Conservation (phyloP, 2,329 filamentous ascomycete genomes). For the Fusarium humuli region DNA sequence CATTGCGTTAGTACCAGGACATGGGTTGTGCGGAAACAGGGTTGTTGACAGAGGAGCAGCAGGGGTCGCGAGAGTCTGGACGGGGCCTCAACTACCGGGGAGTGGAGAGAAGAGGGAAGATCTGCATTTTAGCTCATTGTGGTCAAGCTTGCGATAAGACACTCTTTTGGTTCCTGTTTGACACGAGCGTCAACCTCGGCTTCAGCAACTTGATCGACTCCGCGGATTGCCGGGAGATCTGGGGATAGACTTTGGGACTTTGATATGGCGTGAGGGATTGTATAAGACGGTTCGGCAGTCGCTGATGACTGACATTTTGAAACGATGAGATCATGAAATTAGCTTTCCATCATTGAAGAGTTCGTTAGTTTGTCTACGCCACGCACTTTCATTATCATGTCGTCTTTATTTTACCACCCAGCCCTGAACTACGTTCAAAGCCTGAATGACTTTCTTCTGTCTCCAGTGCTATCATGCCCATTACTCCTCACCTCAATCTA, state of each 20-base stretch:
- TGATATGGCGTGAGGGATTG: background rate
- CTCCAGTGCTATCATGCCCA: constrained; percentile 36
- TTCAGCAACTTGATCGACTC: constrained; percentile 6
- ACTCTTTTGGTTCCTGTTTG: background rate
- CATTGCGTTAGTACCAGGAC: background rate
- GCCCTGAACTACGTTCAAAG: constrained; percentile 14
- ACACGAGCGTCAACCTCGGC: constrained; percentile 10
- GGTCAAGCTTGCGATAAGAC: constrained; percentile 29
- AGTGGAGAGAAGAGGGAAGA: constrained; percentile 4
- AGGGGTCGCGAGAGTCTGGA: background rate
- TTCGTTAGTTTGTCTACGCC: background rate
- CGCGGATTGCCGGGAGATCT: background rate
- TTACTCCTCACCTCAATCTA: constrained; percentile 31
- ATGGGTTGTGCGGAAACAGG: constrained; percentile 1
- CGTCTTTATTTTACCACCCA: constrained; percentile 41
- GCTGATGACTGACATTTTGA: too few relatives aligned
- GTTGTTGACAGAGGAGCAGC: background rate
- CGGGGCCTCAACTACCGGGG: constrained; percentile 3
- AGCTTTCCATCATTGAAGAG: rapidly evolving
- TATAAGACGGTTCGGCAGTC: constrained; percentile 7
- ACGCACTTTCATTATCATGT: constrained; percentile 14
- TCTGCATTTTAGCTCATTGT: constrained; percentile 19
- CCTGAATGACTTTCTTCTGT: constrained; percentile 18
- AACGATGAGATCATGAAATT: background rate
- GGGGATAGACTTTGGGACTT: background rate